phyloP scores from a whole-genome alignment of 345 rosid genomes.

The Carallia pectinifolia region DNA sequence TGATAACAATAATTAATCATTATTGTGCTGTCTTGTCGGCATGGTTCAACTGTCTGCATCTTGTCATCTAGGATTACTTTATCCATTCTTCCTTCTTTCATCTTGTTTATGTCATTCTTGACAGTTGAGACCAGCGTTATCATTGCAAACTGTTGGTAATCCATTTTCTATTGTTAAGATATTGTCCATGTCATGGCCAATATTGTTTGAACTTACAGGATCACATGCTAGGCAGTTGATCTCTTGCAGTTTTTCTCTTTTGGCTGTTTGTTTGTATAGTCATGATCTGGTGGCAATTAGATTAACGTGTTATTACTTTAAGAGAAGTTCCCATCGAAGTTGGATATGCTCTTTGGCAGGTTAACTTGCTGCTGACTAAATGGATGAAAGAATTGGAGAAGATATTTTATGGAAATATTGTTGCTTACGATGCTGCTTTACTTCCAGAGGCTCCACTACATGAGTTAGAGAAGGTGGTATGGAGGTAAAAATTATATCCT shows the following conservation, averaged over 20 bases:
- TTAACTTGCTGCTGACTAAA: conserved; percentile 70
- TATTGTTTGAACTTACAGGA: not conserved
- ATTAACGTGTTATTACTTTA: too few relatives aligned
- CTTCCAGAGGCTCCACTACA: conserved; percentile 79
- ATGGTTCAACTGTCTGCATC: not conserved
- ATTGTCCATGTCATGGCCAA: not conserved
- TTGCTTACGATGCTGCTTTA: conserved; percentile 82
- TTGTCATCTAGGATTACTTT: not conserved
- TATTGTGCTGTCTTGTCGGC: not conserved
- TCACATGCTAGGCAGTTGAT: not conserved
- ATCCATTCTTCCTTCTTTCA: not conserved
- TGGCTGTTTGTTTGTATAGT: not conserved
- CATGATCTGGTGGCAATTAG: too few relatives aligned
- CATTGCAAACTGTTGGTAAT: not conserved
- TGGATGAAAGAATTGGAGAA: conserved; percentile 99
- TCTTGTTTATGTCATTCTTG: not conserved
- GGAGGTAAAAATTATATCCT: conserved; percentile 56
- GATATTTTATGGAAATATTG: conserved; percentile 89
- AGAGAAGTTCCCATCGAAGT: too few relatives aligned
- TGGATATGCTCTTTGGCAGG: conserved; percentile 40
- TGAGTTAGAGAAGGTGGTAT: conserved; percentile 61
- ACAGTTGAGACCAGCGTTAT: not conserved
- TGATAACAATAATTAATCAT: not conserved
- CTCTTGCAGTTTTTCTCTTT: not conserved
- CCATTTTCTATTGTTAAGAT: not conserved